Evolutionary conservation across 495 filamentous ascomycete genomes (phyloP).

Genomic region (Jackrogersella multiformis): DNA sequence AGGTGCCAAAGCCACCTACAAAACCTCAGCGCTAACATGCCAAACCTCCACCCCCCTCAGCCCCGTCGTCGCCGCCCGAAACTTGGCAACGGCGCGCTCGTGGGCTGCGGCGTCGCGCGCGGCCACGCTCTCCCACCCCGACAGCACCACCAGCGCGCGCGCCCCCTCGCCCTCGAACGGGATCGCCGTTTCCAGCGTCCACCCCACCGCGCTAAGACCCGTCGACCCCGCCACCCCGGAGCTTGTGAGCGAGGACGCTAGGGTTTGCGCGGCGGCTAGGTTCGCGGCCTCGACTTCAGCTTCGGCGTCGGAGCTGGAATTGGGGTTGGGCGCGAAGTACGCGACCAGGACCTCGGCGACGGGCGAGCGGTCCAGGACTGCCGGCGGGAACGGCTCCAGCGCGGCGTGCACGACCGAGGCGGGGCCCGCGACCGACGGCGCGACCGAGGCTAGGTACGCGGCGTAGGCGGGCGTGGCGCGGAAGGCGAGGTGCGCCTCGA

Average conservation of each 20-base stretch:
- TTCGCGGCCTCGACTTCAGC: neutral
- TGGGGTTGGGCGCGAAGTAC: constrained; percentile 22
- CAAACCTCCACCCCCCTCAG: constrained; percentile 25
- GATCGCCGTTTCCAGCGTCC: constrained; percentile 29
- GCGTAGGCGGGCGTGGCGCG: neutral
- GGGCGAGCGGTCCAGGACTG: constrained; percentile 24
- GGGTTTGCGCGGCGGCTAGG: neutral
- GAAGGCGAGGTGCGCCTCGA: constrained; percentile 15
- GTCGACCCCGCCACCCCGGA: constrained; percentile 15
- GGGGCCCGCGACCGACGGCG: neutral
- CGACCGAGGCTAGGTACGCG: neutral
- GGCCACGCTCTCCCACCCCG: constrained; percentile 36
- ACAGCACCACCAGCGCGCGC: constrained; percentile 16
- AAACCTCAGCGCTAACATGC: constrained; percentile 14
- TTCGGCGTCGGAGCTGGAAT: too few species aligned
- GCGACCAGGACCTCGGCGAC: constrained; percentile 18
- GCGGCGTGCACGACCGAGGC: constrained; percentile 17
- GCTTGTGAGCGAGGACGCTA: neutral
- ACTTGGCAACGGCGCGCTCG: constrained; percentile 5
- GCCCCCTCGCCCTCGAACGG: constrained; percentile 25
- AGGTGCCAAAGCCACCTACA: constrained; percentile 9
- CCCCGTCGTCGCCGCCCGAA: constrained; percentile 8
- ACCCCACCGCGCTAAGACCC: constrained; percentile 23
- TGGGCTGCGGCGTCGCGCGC: constrained; percentile 14
- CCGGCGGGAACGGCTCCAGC: constrained; percentile 16